phyloP scores from a whole-genome alignment of 306 rosid species.

The Delonix regia region DNA sequence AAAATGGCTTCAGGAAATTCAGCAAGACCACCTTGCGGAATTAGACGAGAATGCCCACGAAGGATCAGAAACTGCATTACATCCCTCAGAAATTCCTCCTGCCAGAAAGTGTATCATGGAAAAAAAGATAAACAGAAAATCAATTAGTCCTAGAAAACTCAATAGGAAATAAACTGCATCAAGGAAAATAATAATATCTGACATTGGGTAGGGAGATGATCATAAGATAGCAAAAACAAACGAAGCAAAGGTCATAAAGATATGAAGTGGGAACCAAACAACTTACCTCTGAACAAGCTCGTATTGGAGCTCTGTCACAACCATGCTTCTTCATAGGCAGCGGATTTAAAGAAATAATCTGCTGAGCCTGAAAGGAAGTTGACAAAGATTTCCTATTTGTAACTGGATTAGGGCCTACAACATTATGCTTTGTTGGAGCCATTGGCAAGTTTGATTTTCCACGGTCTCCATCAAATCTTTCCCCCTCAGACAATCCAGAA shows the following conservation, averaged over 20 bases:
- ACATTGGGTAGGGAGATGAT: neutral
- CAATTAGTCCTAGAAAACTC: neutral
- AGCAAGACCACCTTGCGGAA: constrained; percentile 87
- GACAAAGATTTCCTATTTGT: constrained; percentile 71
- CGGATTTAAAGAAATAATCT: constrained; percentile 84
- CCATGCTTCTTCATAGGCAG: constrained; percentile 93
- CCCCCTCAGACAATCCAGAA: constrained; percentile 70
- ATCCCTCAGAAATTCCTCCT: constrained; percentile 95
- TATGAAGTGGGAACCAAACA: constrained; percentile 28
- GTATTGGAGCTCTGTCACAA: constrained; percentile 84
- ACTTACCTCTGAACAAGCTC: constrained; percentile 81
- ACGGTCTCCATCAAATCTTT: constrained; percentile 68
- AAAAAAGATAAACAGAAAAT: constrained; percentile 4
- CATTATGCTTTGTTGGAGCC: constrained; percentile 63
- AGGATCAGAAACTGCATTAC: constrained; percentile 92
- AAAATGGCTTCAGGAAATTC: constrained; percentile 98
- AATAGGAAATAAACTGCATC: constrained; percentile 11
- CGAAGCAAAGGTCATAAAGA: constrained; percentile 21
- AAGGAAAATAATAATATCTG: constrained; percentile 2
- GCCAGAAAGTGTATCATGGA: constrained; percentile 13
- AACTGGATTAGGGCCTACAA: constrained; percentile 63
- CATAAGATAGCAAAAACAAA: constrained; percentile 1
- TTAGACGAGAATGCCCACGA: constrained; percentile 86
- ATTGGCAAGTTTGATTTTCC: constrained; percentile 62
- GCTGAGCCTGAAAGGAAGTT: constrained; percentile 81